Evolutionary conservation across 1,284 basidiomycete species (phyloP).

Genomic region (Ustilago bromivora): DNA sequence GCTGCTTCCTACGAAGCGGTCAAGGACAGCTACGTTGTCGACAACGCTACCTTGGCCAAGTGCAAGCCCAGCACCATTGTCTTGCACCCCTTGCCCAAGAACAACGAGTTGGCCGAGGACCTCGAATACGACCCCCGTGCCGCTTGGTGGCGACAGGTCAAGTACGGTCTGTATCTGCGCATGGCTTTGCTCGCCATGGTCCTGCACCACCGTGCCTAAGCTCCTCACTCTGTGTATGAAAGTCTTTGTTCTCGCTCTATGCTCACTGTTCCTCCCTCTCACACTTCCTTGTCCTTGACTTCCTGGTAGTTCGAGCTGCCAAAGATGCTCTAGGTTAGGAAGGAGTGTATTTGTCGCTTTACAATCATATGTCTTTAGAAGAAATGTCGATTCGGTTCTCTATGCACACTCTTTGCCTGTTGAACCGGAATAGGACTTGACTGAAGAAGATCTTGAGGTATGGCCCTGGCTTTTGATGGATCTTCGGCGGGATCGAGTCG

Average conservation of each 20-base stretch:
- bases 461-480: neutral
- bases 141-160: conserved; percentile 98
- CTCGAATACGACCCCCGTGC: conserved; percentile 96
- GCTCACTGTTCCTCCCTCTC: neutral
- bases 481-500: neutral
- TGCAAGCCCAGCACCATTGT: conserved; percentile 98
- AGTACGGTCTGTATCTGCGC: conserved; percentile 85
- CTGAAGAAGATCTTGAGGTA: too few relatives aligned
- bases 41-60: conserved; percentile 89
- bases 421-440: too few relatives aligned
- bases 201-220: conserved; percentile 37
- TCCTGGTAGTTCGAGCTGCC: conserved; percentile 15
- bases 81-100: conserved; percentile 95
- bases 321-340: neutral
- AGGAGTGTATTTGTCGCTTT: neutral
- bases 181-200: conserved; percentile 68
- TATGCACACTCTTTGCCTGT: neutral
- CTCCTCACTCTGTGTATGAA: neutral
- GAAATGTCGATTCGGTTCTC: conserved; percentile 13
- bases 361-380: conserved; percentile 8
- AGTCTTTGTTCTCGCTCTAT: conserved; percentile 1
- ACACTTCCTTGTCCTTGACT: neutral
- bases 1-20: conserved; percentile 88
- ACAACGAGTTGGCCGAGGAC: conserved; percentile 97
- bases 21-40: conserved; percentile 91